phyloP scores from a whole-genome alignment of 2,329 filamentous ascomycete species.

The Fusarium zealandicum region DNA sequence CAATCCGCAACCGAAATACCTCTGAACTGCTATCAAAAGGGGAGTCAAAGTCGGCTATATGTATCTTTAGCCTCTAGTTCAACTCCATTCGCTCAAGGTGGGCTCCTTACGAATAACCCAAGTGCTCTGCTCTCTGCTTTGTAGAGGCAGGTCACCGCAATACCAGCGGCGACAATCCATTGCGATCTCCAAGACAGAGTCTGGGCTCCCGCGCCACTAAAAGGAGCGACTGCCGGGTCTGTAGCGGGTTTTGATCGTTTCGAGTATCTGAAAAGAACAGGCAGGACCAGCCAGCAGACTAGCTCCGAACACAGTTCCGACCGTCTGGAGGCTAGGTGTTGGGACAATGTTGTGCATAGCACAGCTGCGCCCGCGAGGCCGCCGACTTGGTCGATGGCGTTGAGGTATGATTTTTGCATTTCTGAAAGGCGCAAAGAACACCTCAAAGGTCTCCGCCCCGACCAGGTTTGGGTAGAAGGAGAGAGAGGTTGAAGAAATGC shows the following conservation, averaged over 20 bases:
- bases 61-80: neutral
- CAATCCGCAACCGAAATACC: neutral
- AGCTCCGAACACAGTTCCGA: constrained; percentile 45
- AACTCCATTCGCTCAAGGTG: neutral
- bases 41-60: constrained; percentile 39
- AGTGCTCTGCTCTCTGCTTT: constrained; percentile 21
- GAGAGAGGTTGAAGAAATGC: neutral
- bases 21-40: constrained; percentile 28
- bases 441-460: too few relatives aligned
- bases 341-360: constrained; percentile 36
- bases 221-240: neutral
- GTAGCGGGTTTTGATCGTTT: too few relatives aligned
- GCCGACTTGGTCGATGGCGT: constrained; percentile 1
- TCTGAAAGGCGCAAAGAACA: neutral
- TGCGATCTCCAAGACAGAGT: neutral
- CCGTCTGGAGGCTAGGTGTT: constrained; percentile 24
- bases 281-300: constrained; percentile 44
- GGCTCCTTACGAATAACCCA: constrained; percentile 12
- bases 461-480: neutral
- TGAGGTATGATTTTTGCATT: neutral
- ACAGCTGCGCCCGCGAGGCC: constrained; percentile 31
- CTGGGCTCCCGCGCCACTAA: neutral
- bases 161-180: constrained; percentile 20
- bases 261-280: constrained; percentile 29
- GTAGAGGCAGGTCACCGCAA: constrained; percentile 18